Conservation (phyloP, 2,329 filamentous ascomycete species). For the Cladosporium sp. region DNA sequence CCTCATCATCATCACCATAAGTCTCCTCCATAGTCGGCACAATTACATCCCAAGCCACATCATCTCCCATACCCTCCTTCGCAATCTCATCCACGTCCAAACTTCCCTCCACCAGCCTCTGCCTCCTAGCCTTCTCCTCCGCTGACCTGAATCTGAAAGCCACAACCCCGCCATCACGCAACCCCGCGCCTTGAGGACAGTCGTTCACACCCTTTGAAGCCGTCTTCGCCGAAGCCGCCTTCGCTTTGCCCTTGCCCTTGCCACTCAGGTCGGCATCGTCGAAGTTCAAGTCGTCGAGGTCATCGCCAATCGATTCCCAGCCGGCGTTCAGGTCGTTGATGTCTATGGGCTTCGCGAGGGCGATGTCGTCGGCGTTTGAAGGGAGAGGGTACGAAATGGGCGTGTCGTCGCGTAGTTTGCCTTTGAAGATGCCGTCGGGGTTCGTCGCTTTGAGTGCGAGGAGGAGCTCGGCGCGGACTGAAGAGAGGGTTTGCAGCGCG, state of each 20-base stretch:
- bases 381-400: constrained; percentile 32
- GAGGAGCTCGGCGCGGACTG: constrained; percentile 39
- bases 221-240: constrained; percentile 14
- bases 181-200: constrained; percentile 33
- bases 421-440: constrained; percentile 32
- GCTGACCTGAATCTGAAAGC: constrained; percentile 31
- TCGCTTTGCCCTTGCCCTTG: constrained; percentile 38
- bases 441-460: constrained; percentile 37
- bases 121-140: constrained; percentile 17
- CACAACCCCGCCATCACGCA: constrained; percentile 30
- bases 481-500: constrained; percentile 36
- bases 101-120: constrained; percentile 17
- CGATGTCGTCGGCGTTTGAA: constrained; percentile 33
- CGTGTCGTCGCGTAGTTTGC: constrained; percentile 31
- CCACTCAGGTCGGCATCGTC: constrained; percentile 24
- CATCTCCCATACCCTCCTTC: constrained; percentile 15
- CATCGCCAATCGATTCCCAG: constrained; percentile 33
- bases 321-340: constrained; percentile 36
- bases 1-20: constrained; percentile 23
- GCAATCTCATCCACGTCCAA: constrained; percentile 17
- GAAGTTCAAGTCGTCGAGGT: constrained; percentile 19
- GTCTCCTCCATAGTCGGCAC: constrained; percentile 31
- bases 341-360: constrained; percentile 39
- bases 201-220: constrained; percentile 32
- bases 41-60: constrained; percentile 30